These are phyloP conservation scores for Haplographium delicatum DNA, from an alignment of 495 filamentous ascomycete species.

Conservation along the genomic window DNA sequence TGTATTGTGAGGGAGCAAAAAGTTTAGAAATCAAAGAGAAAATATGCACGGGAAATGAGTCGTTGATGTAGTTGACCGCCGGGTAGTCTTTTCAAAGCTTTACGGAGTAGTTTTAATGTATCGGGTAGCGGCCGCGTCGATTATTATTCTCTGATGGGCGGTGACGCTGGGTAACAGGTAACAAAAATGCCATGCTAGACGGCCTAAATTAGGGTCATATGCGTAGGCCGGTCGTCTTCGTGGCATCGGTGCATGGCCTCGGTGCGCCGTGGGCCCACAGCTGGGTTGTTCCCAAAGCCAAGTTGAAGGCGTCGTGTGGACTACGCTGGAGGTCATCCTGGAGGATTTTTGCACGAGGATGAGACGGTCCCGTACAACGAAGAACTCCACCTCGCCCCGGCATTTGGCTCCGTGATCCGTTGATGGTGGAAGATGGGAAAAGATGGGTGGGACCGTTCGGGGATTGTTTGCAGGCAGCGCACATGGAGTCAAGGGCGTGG, in stretches of 20 bases:
- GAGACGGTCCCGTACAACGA: neutral
- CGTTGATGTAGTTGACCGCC: constrained; percentile 20
- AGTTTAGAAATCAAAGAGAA: constrained; percentile 9
- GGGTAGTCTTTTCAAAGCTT: constrained; percentile 1
- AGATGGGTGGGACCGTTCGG: neutral
- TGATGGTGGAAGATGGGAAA: neutral
- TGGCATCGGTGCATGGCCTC: neutral
- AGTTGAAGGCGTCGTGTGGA: neutral
- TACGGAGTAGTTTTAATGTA: too few species aligned
- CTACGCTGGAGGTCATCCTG: too few species aligned
- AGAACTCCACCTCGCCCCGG: constrained; percentile 2
- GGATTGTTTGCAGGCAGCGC: constrained; percentile 1
- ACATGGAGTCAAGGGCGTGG: too few species aligned
- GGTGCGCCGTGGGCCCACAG: neutral
- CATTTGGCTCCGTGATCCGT: constrained; percentile 12
- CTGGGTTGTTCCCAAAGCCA: neutral
- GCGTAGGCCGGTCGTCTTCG: neutral
- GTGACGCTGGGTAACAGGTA: constrained; percentile 18
- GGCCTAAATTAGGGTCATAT: neutral
- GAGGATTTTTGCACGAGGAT: too few species aligned
- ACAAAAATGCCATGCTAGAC: neutral
- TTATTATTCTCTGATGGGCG: constrained; percentile 16
- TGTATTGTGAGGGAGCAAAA: constrained; percentile 2
- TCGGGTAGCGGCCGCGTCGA: constrained; percentile 15
- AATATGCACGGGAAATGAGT: constrained; percentile 9